phyloP scores from a whole-genome alignment of 2,329 filamentous ascomycete species.

The Aspergillus ibericus region DNA sequence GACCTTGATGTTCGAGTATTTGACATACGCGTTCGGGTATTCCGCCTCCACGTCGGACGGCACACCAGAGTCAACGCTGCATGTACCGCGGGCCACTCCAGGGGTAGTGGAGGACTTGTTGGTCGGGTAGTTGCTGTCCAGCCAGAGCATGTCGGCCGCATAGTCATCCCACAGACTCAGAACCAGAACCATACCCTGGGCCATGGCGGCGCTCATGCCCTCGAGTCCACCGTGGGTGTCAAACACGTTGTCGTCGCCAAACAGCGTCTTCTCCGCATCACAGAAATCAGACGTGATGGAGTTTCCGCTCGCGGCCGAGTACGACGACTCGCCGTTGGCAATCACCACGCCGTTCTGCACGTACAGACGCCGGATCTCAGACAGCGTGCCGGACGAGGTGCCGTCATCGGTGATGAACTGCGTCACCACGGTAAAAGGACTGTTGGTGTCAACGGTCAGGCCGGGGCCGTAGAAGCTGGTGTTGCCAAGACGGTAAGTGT shows the following conservation, averaged over 20 bases:
- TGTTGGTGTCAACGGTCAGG: conserved; percentile 57
- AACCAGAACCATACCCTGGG: conserved; percentile 63
- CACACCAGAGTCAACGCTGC: conserved; percentile 53
- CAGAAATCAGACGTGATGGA: conserved; percentile 61
- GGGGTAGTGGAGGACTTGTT: conserved; percentile 41
- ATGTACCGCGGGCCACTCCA: conserved; percentile 57
- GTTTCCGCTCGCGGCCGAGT: conserved; percentile 52
- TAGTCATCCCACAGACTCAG: conserved; percentile 66
- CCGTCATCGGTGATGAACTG: conserved; percentile 60
- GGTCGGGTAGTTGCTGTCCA: conserved; percentile 66
- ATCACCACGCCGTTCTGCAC: conserved; percentile 63
- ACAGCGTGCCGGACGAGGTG: conserved; percentile 55
- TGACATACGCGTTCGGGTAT: conserved; percentile 52
- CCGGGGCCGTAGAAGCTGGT: conserved; percentile 62
- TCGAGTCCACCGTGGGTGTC: conserved; percentile 56
- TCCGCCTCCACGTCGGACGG: conserved; percentile 52
- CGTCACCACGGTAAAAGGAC: conserved; percentile 65
- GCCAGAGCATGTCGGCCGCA: conserved; percentile 70
- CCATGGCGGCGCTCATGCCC: conserved; percentile 56
- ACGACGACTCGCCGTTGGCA: conserved; percentile 52
- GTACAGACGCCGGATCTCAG: conserved; percentile 65
- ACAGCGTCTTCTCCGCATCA: conserved; percentile 55
- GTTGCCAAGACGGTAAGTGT: conserved; percentile 66
- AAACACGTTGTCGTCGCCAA: conserved; percentile 58
- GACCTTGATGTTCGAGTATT: conserved; percentile 62